A percentile compares a stretch with the other conserved stretches of the same genome.
phyloP scores from a whole-genome alignment of 345 rosid genomes.

The Citrus unshiu region DNA sequence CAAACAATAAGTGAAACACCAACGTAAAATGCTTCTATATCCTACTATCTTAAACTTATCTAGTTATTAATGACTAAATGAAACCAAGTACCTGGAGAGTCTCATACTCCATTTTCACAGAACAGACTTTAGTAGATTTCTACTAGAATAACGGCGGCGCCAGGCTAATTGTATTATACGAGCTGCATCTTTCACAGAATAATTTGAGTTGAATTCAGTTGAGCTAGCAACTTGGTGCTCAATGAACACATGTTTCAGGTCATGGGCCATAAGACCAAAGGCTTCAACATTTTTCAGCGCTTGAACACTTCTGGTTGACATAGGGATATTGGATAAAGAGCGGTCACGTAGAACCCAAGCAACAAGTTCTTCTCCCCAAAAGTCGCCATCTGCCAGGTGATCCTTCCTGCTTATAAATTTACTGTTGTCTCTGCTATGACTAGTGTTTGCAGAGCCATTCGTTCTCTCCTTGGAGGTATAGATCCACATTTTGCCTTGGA shows the following conservation, averaged over 20 bases:
- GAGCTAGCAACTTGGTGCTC: not conserved
- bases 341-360: not conserved
- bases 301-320: constrained; percentile 1
- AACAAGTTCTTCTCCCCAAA: constrained; percentile 10
- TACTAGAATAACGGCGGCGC: not conserved
- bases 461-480: not conserved
- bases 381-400: not conserved
- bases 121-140: not conserved
- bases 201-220: not conserved
- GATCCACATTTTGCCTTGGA: not conserved
- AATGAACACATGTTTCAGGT: not conserved
- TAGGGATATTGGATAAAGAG: not conserved
- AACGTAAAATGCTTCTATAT: too few relatives aligned
- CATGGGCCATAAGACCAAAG: not conserved
- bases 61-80: too few relatives aligned
- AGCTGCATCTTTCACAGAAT: not conserved
- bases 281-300: not conserved
- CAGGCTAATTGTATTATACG: not conserved
- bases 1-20: too few relatives aligned
- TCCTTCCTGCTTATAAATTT: not conserved
- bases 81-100: too few relatives aligned
- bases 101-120: not conserved
- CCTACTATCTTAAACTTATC: too few relatives aligned
- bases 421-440: not conserved
- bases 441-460: not conserved